A percentile compares a stretch with the other conserved stretches of the same genome.
Evolutionary conservation across 192 early-diverging fungal genomes (phyloP).

Genomic region (Gaertneriomyces sp.): DNA sequence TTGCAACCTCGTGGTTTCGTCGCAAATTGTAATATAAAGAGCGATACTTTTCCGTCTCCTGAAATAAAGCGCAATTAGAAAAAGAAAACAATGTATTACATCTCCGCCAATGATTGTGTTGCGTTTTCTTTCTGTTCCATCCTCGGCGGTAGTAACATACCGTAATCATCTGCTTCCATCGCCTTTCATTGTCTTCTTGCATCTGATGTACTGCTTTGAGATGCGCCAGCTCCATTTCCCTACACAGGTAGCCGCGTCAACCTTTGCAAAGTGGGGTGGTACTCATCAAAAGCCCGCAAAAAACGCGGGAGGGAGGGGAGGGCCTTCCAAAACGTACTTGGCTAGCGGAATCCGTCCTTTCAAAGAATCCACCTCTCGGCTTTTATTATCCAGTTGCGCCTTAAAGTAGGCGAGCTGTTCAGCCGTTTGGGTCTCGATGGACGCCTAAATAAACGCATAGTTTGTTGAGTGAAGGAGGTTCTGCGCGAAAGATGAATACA

Average conservation of each 20-base stretch:
- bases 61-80: neutral
- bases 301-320: too few relatives aligned
- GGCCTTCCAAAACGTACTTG: slow-evolving; percentile 27
- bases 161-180: slow-evolving; percentile 23
- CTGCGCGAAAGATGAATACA: neutral
- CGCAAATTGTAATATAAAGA: slow-evolving; percentile 31
- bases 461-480: neutral
- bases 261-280: neutral
- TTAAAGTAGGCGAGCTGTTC: slow-evolving; percentile 27
- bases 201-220: slow-evolving; percentile 31
- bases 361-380: slow-evolving; percentile 27
- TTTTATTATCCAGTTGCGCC: slow-evolving; percentile 27
- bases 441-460: slow-evolving; percentile 1
- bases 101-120: neutral
- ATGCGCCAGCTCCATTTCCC: slow-evolving; percentile 35
- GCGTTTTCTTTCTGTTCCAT: neutral
- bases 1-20: slow-evolving; percentile 31
- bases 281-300: neutral
- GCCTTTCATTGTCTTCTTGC: slow-evolving; percentile 22
- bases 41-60: slow-evolving; percentile 38
- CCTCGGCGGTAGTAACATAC: slow-evolving; percentile 9
- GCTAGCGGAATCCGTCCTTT: slow-evolving; percentile 12
- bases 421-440: slow-evolving; percentile 22
- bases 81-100: neutral
- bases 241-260: neutral